Conservation (phyloP, 2,329 filamentous ascomycete species). For the Epicoccum nigrum region DNA sequence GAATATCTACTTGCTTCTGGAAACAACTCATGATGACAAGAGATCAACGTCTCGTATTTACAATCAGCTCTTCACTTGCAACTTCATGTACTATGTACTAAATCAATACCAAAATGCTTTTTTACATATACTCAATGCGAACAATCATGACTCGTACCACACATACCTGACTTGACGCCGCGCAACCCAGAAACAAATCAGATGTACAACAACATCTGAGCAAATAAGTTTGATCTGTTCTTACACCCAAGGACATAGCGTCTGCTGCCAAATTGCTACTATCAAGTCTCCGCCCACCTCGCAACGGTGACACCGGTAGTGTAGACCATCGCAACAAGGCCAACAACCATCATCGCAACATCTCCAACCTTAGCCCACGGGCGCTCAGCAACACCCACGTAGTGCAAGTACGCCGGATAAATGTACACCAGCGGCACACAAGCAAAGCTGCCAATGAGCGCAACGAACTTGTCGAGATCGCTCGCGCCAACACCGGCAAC, state of each 20-base stretch:
- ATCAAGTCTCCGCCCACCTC: slow-evolving; percentile 39
- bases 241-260: too few species aligned
- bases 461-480: slow-evolving; percentile 76
- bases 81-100: too few species aligned
- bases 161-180: neutral
- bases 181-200: too few species aligned
- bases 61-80: too few species aligned
- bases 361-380: slow-evolving; percentile 64
- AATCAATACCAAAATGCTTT: neutral
- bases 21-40: too few species aligned
- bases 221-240: too few species aligned
- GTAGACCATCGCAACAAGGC: slow-evolving; percentile 74
- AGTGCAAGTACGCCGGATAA: slow-evolving; percentile 75
- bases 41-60: too few species aligned
- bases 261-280: neutral
- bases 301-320: slow-evolving; percentile 68
- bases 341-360: slow-evolving; percentile 66
- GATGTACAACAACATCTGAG: too few species aligned
- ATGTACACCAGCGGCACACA: slow-evolving; percentile 80
- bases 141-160: neutral
- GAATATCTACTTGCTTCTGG: too few species aligned
- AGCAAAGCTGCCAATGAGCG: slow-evolving; percentile 74
- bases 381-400: slow-evolving; percentile 68
- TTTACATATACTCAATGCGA: neutral
- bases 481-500: slow-evolving; percentile 69